Evolutionary conservation across 257 asterid species (phyloP).

Genomic region (Solanum gandarillasii): DNA sequence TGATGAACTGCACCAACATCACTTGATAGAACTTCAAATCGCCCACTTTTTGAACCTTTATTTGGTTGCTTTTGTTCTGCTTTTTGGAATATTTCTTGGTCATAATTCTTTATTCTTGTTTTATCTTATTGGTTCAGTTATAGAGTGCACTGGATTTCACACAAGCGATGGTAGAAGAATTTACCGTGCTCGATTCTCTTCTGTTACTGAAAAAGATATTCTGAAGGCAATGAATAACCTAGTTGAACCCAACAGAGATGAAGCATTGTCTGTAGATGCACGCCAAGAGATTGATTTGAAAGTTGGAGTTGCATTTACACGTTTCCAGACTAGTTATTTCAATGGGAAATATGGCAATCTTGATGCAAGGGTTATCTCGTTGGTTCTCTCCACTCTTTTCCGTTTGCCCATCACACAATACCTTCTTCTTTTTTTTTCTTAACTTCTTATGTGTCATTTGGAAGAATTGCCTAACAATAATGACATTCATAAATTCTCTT

Average conservation of each 20-base stretch:
- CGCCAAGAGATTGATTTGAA: conserved; percentile 96
- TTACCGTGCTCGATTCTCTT: conserved; percentile 82
- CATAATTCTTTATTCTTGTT: not conserved
- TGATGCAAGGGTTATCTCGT: conserved; percentile 94
- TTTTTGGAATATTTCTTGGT: not conserved
- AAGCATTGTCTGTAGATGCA: conserved; percentile 88
- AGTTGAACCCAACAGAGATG: conserved; percentile 70
- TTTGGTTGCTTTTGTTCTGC: not conserved
- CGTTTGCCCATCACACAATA: not conserved
- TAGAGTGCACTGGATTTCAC: conserved; percentile 69
- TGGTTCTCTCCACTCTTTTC: conserved; percentile 24
- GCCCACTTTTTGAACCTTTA: not conserved
- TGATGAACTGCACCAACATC: not conserved
- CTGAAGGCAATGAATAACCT: conserved; percentile 65
- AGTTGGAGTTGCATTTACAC: conserved; percentile 95
- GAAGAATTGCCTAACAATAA: not conserved
- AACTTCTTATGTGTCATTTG: not conserved
- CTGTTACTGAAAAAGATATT: conserved; percentile 86
- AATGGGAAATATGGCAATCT: conserved; percentile 96
- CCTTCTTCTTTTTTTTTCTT: not conserved
- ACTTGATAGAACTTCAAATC: not conserved
- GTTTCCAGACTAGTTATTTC: conserved; percentile 86
- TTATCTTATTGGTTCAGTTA: conserved; percentile 40
- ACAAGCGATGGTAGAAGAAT: conserved; percentile 47
- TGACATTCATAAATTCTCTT: not conserved